Conservation (phyloP, 169 alveolate species). For the Perkinsus olseni region DNA sequence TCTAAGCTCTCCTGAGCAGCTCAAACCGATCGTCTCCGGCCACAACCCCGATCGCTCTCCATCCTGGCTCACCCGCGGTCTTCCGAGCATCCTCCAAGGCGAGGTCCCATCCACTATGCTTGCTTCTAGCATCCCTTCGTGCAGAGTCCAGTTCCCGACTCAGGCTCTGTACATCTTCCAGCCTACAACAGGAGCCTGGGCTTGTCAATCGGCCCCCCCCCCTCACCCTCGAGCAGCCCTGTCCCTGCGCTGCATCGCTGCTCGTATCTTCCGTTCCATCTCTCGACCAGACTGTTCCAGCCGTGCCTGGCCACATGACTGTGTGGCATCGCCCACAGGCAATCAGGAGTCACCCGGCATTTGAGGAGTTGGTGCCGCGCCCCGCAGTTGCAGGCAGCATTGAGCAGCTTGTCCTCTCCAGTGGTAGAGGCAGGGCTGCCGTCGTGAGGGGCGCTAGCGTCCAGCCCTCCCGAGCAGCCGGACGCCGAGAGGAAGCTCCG, state of each 20-base stretch:
- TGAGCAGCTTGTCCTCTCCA: not conserved
- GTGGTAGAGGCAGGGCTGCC: not conserved
- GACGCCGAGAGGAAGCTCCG: not conserved
- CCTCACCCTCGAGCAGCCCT: not conserved
- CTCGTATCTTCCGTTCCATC: not conserved
- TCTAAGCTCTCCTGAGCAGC: not conserved
- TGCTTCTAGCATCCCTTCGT: not conserved
- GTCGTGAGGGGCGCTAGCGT: not conserved
- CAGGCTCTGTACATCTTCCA: not conserved
- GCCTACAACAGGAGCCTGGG: not conserved
- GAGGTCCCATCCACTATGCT: not conserved
- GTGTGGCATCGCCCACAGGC: not conserved
- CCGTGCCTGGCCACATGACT: not conserved
- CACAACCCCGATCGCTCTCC: not conserved
- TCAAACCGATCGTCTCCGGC: not conserved
- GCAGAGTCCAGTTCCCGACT: not conserved
- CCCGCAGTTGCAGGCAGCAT: not conserved
- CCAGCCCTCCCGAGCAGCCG: not conserved
- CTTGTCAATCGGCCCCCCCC: not conserved
- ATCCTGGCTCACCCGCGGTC: not conserved
- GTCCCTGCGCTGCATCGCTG: not conserved
- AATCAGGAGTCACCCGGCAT: not conserved
- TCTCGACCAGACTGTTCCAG: not conserved
- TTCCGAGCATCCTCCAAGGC: not conserved
- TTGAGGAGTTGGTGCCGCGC: not conserved